Base-by-base conservation (phyloP, 2,329 filamentous ascomycete species). In the Trichoderma polysporum region DNA sequence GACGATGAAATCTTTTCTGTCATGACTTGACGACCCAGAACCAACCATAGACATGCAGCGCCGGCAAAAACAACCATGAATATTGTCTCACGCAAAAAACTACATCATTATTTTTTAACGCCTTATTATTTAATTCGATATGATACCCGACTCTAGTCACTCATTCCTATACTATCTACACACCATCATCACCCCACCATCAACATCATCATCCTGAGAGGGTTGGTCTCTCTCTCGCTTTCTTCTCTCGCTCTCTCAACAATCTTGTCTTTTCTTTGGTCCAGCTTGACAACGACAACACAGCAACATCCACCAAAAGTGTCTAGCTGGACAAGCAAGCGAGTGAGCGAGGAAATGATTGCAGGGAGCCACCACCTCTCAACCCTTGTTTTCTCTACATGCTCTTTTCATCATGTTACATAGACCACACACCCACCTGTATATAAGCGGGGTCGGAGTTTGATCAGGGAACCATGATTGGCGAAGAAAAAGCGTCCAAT, bases 1-100 rank as follows among this genome's bases (percentile, higher is more conserved):
- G 54, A 69, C 57, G 47, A 49, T 49, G 45, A n/a, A 49, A 49
- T n/a, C 22, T 56, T 54, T 66, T 52, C 25, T 22, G 56, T 66
- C 33, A 68, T 63, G 77, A 87, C 19, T 79, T 84, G 53, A 58
- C 62, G 62, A 65, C 52, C n/a, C 52, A 39, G 13, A 45, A 41
- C 60, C 59, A 47, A 83, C 84, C 71, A 86, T 87, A 68, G 66
- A 68, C 66, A 60, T 59, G 53, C 54, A 65, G 66, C 66, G 66
- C 60, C 60, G 59, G 66, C 66, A 53, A 45, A 52, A 49, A 35
- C 29, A 52, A 49, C 50, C 39, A 57, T 56, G 61, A 65, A 53
- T 47, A 59, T 60, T 57, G 50, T 66, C 45, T 66, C 50, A 68
- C 49, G 52, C 53, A 15, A 63, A 45, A 50, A 62, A 31, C 25